Conservation (phyloP, 306 rosid genomes). For the Cucumis sativus region Cucumber_9930_V3 NC_026659.2:5051001-5051500, state of each 20-base stretch:
- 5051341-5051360: slow-evolving; percentile 96
- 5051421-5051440: neutral
- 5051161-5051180: neutral
- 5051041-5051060: neutral
- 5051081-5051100: neutral
- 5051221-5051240: neutral
- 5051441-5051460: slow-evolving; percentile 3
- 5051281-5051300: slow-evolving; percentile 48
- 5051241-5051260: neutral
- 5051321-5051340: slow-evolving; percentile 75
- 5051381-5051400: slow-evolving; percentile 47
- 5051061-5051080: neutral
- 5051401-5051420: neutral
- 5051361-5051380: slow-evolving; percentile 66
- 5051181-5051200: neutral
- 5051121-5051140: neutral
- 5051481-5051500: slow-evolving; percentile 61
- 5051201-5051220: neutral
- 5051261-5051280: slow-evolving; percentile 37
- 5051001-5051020: neutral
- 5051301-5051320: slow-evolving; percentile 83
- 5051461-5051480: slow-evolving; percentile 48
- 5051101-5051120: neutral
- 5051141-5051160: neutral
- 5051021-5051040: neutral